Evolutionary conservation across 129 eudicot species (phyloP).

Genomic region (Ambrosia trifida): DNA sequence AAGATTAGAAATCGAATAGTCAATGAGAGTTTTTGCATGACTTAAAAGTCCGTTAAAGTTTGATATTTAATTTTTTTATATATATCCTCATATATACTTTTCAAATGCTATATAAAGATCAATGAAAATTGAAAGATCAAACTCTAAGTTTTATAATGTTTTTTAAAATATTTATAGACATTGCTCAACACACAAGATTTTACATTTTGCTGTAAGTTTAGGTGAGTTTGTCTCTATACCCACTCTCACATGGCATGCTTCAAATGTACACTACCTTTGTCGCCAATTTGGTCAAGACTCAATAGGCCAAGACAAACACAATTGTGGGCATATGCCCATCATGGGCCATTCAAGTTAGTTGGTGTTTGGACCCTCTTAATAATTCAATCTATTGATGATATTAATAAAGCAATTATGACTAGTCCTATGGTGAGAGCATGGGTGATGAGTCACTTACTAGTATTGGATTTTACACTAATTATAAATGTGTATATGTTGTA

Average conservation of each 20-base stretch:
- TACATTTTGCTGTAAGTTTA: slow-evolving; percentile 18
- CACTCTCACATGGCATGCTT: slow-evolving; percentile 73
- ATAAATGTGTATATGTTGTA: background rate
- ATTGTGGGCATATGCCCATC: slow-evolving; percentile 30
- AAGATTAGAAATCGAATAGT: background rate
- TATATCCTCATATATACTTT: background rate
- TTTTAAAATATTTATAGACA: background rate
- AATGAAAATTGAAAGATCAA: background rate
- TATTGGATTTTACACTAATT: background rate
- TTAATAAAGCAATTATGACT: slow-evolving; percentile 24
- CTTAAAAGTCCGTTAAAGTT: background rate
- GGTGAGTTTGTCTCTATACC: slow-evolving; percentile 30
- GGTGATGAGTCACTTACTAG: slow-evolving; percentile 7
- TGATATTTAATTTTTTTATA: no score
- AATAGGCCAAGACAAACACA: slow-evolving; percentile 37
- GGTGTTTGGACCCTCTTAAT: slow-evolving; percentile 39
- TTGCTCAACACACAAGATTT: slow-evolving; percentile 1
- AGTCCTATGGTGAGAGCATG: slow-evolving; percentile 10
- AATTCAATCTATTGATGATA: slow-evolving; percentile 32
- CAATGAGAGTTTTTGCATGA: background rate
- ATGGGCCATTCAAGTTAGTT: slow-evolving; percentile 40
- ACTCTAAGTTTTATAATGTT: background rate
- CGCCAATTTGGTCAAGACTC: slow-evolving; percentile 30
- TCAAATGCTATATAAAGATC: background rate
- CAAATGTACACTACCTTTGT: slow-evolving; percentile 35